Base-by-base conservation (phyloP, 2,329 filamentous ascomycete genomes). In the Trichoderma atroviride region DNA sequence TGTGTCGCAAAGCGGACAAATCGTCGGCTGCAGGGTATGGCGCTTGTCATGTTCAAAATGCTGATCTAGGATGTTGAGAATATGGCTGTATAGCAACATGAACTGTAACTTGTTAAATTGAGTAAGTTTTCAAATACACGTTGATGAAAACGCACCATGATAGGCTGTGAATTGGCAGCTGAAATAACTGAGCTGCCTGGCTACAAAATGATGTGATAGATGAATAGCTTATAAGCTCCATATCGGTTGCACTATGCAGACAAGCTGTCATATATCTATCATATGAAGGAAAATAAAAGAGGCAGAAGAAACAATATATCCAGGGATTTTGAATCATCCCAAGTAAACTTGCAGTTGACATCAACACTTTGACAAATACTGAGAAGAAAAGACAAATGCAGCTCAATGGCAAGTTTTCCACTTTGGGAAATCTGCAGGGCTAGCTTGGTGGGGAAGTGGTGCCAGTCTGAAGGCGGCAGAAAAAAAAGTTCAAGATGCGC, bases 401-500 rank as follows among this genome's bases (percentile, higher is more conserved):
- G 29, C 55, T 37, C 19, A 33, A n/a, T 33, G 22, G 24, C 29
- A 22, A 16, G 37, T 5, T 67, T 67, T 68, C 65, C 57, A 56
- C 14, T 55, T 61, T 68, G 56, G 65, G 65, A 53, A 68, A 61
- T 61, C 37, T 24, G 50, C 56, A 22, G 55, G 57, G 33, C 16
- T 61, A 53, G 57, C 65, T 61, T 50, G 43, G 65, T 68, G 56
- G 64, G 55, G 64, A 37, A 16, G 61, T 55, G 61, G 61, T 55
- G 47, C 33, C 47, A 55, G 19, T 33, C 19, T 40, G 31, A 40
- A 31, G 35, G 50, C 50, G 61, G 50, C 61, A 56, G 52, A 55
- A 70, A 66, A 70, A 70, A 70, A 70, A 70, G 69, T 70, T 70
- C n/a, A 50, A 68, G 56, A 62, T 61, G 68, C 61, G 29, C 29